These are phyloP conservation scores for Russula emetica DNA, from an alignment of 768 basidiomycete genomes.

Conservation along the genomic window DNA sequence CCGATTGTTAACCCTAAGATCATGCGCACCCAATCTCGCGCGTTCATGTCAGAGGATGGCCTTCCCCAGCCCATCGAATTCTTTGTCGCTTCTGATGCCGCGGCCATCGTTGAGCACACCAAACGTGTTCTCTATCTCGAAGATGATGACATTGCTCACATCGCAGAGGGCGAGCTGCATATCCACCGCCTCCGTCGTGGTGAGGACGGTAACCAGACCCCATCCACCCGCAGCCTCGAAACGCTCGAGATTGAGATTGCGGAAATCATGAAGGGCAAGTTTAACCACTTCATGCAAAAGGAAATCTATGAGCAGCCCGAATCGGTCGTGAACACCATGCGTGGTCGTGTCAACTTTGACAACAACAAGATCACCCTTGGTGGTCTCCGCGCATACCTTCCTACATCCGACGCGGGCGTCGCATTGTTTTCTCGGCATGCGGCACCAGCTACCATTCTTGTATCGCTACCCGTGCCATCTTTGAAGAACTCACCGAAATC, in stretches of 20 bases:
- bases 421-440: conserved; percentile 97
- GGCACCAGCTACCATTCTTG: conserved; percentile 98
- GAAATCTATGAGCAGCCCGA: conserved; percentile 99
- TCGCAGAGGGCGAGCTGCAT: conserved; percentile 94
- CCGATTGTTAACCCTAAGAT: conserved; percentile 67
- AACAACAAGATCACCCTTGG: conserved; percentile 87
- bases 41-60: conserved; percentile 98
- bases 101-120: conserved; percentile 97
- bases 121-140: conserved; percentile 98
- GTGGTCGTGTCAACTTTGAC: conserved; percentile 99
- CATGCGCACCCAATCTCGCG: conserved; percentile 89
- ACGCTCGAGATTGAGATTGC: conserved; percentile 97
- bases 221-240: conserved; percentile 89
- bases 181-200: conserved; percentile 96
- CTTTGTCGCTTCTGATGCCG: conserved; percentile 97
- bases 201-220: conserved; percentile 61
- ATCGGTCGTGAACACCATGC: conserved; percentile 99
- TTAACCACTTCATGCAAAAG: conserved; percentile 99
- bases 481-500: conserved; percentile 98
- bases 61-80: conserved; percentile 98
- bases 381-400: conserved; percentile 90
- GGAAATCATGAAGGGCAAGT: conserved; percentile 99
- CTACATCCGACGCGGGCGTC: conserved; percentile 92
- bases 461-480: conserved; percentile 93
- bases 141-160: conserved; percentile 98